phyloP scores from a whole-genome alignment of 1,284 basidiomycete genomes.

The Kwoniella shivajii region DNA sequence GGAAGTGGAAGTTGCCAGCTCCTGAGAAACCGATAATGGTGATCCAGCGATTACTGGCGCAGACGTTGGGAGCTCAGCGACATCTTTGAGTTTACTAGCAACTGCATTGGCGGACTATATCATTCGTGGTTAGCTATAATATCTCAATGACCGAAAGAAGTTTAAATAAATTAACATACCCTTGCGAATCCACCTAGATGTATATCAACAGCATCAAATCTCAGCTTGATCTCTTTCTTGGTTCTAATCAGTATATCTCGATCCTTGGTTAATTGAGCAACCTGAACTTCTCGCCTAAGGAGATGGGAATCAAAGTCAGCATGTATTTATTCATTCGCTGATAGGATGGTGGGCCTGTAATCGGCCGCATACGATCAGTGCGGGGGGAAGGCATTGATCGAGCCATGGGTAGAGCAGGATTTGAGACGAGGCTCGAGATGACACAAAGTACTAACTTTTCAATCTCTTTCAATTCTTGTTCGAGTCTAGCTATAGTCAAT shows the following conservation, averaged over 20 bases:
- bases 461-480: conserved; percentile 45
- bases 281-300: conserved; percentile 32
- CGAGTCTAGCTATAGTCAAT: conserved; percentile 37
- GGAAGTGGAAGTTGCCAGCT: no score
- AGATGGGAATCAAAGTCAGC: no score
- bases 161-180: conserved; percentile 23
- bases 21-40: no score
- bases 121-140: neutral
- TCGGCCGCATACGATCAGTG: no score
- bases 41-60: neutral
- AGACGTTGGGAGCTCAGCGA: conserved; percentile 17
- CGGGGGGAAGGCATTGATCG: no score
- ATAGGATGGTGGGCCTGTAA: no score
- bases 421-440: neutral
- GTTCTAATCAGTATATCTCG: conserved; percentile 38
- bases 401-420: neutral
- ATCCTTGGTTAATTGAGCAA: conserved; percentile 40
- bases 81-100: conserved; percentile 30
- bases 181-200: conserved; percentile 40
- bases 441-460: conserved; percentile 21
- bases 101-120: conserved; percentile 32
- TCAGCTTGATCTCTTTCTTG: conserved; percentile 45
- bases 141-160: neutral
- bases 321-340: no score
- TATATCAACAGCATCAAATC: conserved; percentile 40